A percentile compares a stretch with the other conserved stretches of the same genome.
Evolutionary conservation across 179 eudicot genomes (phyloP).

Genomic region (Heliamphora pulchella): DNA sequence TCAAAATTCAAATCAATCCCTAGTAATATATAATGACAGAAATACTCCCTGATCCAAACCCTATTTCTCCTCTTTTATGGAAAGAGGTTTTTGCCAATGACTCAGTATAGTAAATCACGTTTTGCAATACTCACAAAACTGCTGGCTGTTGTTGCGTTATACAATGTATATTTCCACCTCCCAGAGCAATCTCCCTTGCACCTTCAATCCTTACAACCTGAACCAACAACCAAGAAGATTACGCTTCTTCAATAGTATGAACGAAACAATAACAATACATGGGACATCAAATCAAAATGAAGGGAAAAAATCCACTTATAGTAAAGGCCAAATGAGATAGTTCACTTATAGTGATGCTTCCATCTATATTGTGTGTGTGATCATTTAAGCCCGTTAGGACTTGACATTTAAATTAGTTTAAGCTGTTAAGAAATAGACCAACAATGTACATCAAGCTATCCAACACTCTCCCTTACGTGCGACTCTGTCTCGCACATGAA

Average conservation of each 20-base stretch:
- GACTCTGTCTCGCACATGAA: too few relatives aligned
- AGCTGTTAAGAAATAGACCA: too few relatives aligned
- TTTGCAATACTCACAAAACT: constrained; percentile 12
- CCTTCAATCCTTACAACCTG: constrained; percentile 76
- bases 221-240: constrained; percentile 9
- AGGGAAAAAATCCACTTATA: not conserved
- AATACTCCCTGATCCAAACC: not conserved
- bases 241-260: not conserved
- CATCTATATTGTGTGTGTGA: not conserved
- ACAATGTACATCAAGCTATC: too few relatives aligned
- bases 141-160: constrained; percentile 91
- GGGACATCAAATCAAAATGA: not conserved
- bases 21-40: not conserved
- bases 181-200: constrained; percentile 81
- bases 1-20: too few relatives aligned
- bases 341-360: not conserved
- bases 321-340: not conserved
- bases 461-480: too few relatives aligned
- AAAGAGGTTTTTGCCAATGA: not conserved
- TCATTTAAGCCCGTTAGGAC: not conserved
- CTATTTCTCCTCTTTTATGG: not conserved
- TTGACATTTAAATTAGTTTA: not conserved
- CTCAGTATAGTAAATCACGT: not conserved
- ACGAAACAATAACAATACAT: not conserved
- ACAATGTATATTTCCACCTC: constrained; percentile 89